Evolutionary conservation across 2,329 filamentous ascomycete genomes (phyloP).

Genomic region (Aureobasidium sp.): DNA sequence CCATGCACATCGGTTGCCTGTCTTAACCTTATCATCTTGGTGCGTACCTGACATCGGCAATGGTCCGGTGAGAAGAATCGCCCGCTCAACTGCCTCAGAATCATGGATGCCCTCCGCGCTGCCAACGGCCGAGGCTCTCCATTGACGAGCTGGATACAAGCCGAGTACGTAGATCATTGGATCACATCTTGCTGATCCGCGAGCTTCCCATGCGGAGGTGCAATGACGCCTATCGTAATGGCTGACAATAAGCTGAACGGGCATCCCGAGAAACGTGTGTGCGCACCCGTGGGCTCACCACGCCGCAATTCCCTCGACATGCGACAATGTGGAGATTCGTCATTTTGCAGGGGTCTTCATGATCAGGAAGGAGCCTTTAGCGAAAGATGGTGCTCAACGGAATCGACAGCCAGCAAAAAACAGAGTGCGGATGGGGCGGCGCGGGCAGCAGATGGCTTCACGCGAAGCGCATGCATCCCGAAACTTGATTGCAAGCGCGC

Average conservation of each 20-base stretch:
- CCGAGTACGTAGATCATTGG: constrained; percentile 4
- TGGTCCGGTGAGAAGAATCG: constrained; percentile 8
- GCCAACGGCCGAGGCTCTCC: constrained; percentile 4
- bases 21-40: constrained; percentile 12
- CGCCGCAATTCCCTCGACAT: background rate
- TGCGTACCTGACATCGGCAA: constrained; percentile 16
- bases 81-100: background rate
- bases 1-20: constrained; percentile 14
- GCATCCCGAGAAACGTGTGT: background rate
- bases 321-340: constrained; percentile 9
- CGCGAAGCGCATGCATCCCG: constrained; percentile 1
- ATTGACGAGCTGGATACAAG: background rate
- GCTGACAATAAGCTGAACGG: constrained; percentile 5
- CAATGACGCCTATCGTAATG: background rate
- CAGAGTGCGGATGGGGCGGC: constrained; percentile 1
- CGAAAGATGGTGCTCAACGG: constrained; percentile 6
- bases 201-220: background rate
- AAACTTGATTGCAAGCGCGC: constrained; percentile 12
- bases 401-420: background rate
- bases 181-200: constrained; percentile 6
- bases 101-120: background rate
- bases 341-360: constrained; percentile 9
- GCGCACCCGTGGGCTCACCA: background rate
- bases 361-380: constrained; percentile 3
- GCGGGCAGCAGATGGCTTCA: background rate